phyloP scores from a whole-genome alignment of 345 rosid genomes.

The Gossypium arboreum region DNA sequence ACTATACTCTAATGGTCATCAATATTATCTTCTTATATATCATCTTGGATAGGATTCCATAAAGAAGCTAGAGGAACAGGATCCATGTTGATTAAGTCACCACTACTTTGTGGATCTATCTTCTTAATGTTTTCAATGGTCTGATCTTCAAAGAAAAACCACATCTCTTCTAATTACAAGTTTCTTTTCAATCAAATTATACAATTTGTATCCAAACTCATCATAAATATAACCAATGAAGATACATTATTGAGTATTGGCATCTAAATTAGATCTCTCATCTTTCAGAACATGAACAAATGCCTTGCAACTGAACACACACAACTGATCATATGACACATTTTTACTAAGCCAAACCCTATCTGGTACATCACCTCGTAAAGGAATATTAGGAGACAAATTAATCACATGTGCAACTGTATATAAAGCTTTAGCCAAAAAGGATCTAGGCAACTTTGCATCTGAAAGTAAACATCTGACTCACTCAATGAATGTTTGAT shows the following conservation, averaged over 20 bases:
- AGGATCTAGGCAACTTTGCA: no score
- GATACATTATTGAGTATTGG: background rate
- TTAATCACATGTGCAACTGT: background rate
- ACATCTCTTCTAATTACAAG: background rate
- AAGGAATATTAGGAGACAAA: background rate
- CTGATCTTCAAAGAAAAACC: background rate
- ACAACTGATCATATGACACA: no score
- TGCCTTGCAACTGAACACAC: no score
- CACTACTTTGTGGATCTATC: background rate
- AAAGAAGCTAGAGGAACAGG: background rate
- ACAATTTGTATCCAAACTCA: background rate
- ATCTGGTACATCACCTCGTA: background rate
- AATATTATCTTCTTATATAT: background rate
- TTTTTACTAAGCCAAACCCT: background rate
- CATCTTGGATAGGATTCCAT: background rate
- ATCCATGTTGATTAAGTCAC: background rate
- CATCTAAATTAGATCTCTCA: no score
- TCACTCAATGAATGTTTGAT: no score
- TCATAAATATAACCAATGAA: background rate
- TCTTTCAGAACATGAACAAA: background rate
- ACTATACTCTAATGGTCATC: background rate
- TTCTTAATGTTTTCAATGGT: background rate
- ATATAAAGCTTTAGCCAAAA: no score
- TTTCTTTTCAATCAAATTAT: no score
- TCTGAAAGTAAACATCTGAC: no score